phyloP scores from a whole-genome alignment of 1,284 basidiomycete genomes.

The Sporisorium sorghi region DNA sequence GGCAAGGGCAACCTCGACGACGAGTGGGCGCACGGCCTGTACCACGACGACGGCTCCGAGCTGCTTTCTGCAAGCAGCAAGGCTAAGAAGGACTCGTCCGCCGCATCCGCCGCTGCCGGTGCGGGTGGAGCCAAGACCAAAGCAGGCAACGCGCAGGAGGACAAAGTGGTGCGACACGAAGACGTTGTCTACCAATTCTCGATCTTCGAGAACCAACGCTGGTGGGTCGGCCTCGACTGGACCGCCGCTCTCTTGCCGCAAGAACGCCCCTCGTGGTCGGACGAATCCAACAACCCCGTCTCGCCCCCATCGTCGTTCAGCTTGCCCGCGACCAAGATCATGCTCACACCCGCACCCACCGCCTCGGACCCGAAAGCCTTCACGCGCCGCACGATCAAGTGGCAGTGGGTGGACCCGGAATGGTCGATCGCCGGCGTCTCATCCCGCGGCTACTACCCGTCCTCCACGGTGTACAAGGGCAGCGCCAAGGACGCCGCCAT shows the following conservation, averaged over 20 bases:
- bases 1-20: constrained; percentile 50
- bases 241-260: constrained; percentile 89
- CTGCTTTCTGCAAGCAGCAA: constrained; percentile 10
- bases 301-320: constrained; percentile 74
- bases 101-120: too few species aligned
- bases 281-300: constrained; percentile 69
- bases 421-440: constrained; percentile 69
- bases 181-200: constrained; percentile 67
- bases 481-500: constrained; percentile 47
- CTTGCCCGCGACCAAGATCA: constrained; percentile 70
- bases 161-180: constrained; percentile 54
- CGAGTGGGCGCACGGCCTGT: constrained; percentile 31
- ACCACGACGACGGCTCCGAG: constrained; percentile 27
- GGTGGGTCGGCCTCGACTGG: constrained; percentile 82
- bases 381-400: constrained; percentile 65
- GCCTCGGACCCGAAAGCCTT: constrained; percentile 55
- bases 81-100: background rate
- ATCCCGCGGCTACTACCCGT: constrained; percentile 23
- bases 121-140: background rate
- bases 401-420: constrained; percentile 71
- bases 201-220: constrained; percentile 91
- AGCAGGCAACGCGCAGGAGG: background rate
- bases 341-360: constrained; percentile 62
- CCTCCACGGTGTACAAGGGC: constrained; percentile 31
- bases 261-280: constrained; percentile 86